Evolutionary conservation across 495 filamentous ascomycete species (phyloP), one percentile per base, ranked within the genome.

Genomic region (Aspergillus biplanus): DNA sequence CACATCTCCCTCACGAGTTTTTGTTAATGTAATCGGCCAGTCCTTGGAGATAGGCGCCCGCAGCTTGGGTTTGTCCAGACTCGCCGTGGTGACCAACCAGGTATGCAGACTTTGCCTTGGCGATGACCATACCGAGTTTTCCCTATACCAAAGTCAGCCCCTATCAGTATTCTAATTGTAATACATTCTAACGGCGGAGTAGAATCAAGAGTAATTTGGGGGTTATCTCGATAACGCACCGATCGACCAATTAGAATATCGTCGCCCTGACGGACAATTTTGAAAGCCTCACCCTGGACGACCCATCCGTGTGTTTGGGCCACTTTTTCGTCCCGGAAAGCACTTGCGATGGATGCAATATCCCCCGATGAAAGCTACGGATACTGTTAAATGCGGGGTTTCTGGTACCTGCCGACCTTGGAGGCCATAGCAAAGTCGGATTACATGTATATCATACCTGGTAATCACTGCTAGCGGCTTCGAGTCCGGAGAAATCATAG

Each of bases 81-180:
- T 96, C 92, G 69, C 82, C 82, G 83, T 97, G 89, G 81, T 97
- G 92, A 67, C 85, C 89, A 74, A 99, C 77, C 71, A 99, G 21
- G 86, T 72, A 97, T 84, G 69, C 92, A 90, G 93, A 89, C 56
- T 78, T 86, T 66, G 93, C 93, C 82, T 92, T 93, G 73, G 88
- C 87, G 67, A 92, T 83, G 69, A 88, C 78, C 67, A 95, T 75
- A 61, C 95, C 95, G 67, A 87, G 86, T 78, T 89, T 91, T 67
- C 90, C 92, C 93, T 98, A 65, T 9, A 64, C 1, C 21, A 27
- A 27, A 27, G 21, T 27, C 21, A 27, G 21, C 21, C 21, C 21
- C 21, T 27, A 27, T 27, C 21, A 27, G 21, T 27, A 27, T 27
- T 27, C 21, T 27, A 27, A 27, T 37, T 81, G 21, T 27, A 27